These are phyloP conservation scores for Stentor coeruleus DNA, from an alignment of 73 alveolate species.

Conservation along the genomic window DNA sequence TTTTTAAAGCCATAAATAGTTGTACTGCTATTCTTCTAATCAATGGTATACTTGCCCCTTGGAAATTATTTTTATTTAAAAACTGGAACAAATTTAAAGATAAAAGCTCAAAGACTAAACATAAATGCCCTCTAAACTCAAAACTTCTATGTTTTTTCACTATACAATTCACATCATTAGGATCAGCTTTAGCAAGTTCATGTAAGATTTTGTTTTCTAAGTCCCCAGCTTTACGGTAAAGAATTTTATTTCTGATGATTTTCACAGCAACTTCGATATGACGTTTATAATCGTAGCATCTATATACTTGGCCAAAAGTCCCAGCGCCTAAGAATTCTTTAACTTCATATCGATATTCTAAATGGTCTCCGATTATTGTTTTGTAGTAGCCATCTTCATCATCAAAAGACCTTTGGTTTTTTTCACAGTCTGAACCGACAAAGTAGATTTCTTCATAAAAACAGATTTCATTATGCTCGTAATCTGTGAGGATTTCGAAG, in stretches of 20 bases:
- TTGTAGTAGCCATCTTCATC: slow-evolving; percentile 1
- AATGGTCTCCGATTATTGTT: background rate
- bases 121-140: background rate
- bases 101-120: slow-evolving; percentile 2
- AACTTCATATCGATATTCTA: background rate
- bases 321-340: background rate
- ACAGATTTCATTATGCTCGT: too few relatives aligned
- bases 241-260: background rate
- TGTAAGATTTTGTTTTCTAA: background rate
- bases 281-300: background rate
- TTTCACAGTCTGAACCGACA: too few relatives aligned
- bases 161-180: background rate
- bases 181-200: background rate
- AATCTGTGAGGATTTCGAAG: too few relatives aligned
- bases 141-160: background rate
- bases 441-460: too few relatives aligned
- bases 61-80: background rate
- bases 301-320: background rate
- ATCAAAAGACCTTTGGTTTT: too few relatives aligned
- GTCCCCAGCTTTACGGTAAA: background rate
- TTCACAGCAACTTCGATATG: background rate
- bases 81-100: background rate
- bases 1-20: too few relatives aligned
- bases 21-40: too few relatives aligned
- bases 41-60: too few relatives aligned